phyloP scores from a whole-genome alignment of 352 stramenopile species.

The Phytophthora aleatoria region DNA sequence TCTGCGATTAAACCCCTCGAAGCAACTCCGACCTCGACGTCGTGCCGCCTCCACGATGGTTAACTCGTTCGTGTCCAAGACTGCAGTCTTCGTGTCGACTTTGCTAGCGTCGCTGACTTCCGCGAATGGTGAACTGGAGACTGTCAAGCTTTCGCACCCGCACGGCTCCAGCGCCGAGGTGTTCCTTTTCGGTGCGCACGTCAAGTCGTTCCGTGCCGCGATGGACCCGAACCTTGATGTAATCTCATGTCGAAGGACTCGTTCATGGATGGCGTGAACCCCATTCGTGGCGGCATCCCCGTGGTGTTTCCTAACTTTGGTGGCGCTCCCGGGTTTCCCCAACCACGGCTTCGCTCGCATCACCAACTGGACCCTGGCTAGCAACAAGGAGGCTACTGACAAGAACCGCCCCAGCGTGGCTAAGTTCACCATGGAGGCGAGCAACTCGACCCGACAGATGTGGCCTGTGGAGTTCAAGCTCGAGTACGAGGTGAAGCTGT shows the following conservation, averaged over 20 bases:
- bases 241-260: constrained; percentile 85
- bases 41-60: constrained; percentile 14
- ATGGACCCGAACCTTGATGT: constrained; percentile 49
- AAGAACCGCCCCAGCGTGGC: constrained; percentile 31
- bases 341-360: constrained; percentile 89
- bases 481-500: constrained; percentile 74
- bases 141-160: constrained; percentile 54
- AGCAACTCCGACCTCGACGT: constrained; percentile 1
- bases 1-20: constrained; percentile 18
- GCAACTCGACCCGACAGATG: constrained; percentile 33
- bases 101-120: constrained; percentile 16
- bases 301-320: constrained; percentile 93
- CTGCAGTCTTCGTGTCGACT: constrained; percentile 16
- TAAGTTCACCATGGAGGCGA: constrained; percentile 44
- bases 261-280: constrained; percentile 76
- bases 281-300: constrained; percentile 89
- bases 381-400: constrained; percentile 14
- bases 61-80: constrained; percentile 27
- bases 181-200: constrained; percentile 77
- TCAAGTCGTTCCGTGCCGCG: constrained; percentile 61
- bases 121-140: constrained; percentile 46
- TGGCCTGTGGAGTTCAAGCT: constrained; percentile 69
- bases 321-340: constrained; percentile 43
- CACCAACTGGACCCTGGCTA: constrained; percentile 39
- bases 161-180: constrained; percentile 66